Evolutionary conservation across 331 rosid species (phyloP), one percentile per base, ranked within the genome.

Genomic region (Dryas integrifolia): DNA sequence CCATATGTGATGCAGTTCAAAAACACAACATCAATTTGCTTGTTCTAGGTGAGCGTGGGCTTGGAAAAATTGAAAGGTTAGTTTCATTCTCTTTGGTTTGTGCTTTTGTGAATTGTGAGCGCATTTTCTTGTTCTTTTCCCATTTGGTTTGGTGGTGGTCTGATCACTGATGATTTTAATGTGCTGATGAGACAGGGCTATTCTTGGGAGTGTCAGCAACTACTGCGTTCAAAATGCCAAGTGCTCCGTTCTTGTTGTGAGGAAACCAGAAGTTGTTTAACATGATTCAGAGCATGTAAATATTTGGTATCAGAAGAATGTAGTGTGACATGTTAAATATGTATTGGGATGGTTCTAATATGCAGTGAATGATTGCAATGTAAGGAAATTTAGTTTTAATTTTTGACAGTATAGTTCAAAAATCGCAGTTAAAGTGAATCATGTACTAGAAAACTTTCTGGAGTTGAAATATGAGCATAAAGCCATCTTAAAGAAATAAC

Each of bases 171-270:
- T 61, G 38, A 38, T 44, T 39, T 51, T 66, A 11, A 21, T 52
- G 9, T 68, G 70, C 26, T 65, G 21, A 51, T 69, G 30, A 51
- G 13, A 12, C 80, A 78, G 77, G 67, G 84, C 86, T 53, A 50
- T 82, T 14, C 55, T 78, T 53, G 86, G 83, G 56, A 82, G 86
- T 30, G 86, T 82, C 70, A 82, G 86, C 78, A 71, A 65, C 76
- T 78, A 82, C 58, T 82, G 86, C 38, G 81, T 82, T 70, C 77
- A 71, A 24, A 38, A 78, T 56, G 86, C 86, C 15, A 74, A 70
- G 58, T 82, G 82, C 61, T 82, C 77, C 8, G 82, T 82, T 47
- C 86, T 82, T 21, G 79, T 83, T 46, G 86, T 79, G 79, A 83
- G 79, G 82, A 79, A 83, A 76, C 55, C 81, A 1, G 55, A 24